phyloP scores from a whole-genome alignment of 2,329 filamentous ascomycete genomes.

The Keithomyces neogunnii region DNA sequence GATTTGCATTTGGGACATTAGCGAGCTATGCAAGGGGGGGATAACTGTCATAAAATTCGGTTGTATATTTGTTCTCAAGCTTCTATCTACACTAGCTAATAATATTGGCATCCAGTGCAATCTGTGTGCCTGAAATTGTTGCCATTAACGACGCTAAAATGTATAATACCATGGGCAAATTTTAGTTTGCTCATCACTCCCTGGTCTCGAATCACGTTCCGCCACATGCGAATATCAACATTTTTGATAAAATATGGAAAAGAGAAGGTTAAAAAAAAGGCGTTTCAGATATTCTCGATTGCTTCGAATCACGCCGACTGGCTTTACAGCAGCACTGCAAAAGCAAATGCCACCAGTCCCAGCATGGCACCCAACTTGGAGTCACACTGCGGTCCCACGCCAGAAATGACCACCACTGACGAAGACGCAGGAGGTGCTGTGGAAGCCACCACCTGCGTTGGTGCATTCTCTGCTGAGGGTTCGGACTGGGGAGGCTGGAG shows the following conservation, averaged over 20 bases:
- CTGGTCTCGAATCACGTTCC: not conserved
- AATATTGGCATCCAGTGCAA: too few relatives aligned
- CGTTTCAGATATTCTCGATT: not conserved
- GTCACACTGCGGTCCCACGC: not conserved
- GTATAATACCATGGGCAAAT: not conserved
- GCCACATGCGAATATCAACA: not conserved
- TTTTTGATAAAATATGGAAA: too few relatives aligned
- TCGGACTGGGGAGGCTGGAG: not conserved
- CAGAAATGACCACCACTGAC: slow-evolving; percentile 1
- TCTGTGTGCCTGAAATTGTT: too few relatives aligned
- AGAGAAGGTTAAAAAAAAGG: not conserved
- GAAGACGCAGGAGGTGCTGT: too few relatives aligned
- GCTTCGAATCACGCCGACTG: not conserved
- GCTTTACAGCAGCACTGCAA: slow-evolving; percentile 4
- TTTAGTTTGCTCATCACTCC: not conserved
- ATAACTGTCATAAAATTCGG: too few relatives aligned
- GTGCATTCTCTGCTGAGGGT: too few relatives aligned
- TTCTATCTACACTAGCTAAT: too few relatives aligned
- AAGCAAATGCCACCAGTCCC: not conserved
- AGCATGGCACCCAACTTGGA: not conserved
- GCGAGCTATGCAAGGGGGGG: too few relatives aligned
- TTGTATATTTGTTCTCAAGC: too few relatives aligned
- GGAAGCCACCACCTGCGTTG: too few relatives aligned
- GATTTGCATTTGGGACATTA: too few relatives aligned
- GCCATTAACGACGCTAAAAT: too few relatives aligned